These are phyloP conservation scores for Panaeolus papilionaceus DNA, from an alignment of 768 basidiomycete species.

Conservation along the genomic window DNA sequence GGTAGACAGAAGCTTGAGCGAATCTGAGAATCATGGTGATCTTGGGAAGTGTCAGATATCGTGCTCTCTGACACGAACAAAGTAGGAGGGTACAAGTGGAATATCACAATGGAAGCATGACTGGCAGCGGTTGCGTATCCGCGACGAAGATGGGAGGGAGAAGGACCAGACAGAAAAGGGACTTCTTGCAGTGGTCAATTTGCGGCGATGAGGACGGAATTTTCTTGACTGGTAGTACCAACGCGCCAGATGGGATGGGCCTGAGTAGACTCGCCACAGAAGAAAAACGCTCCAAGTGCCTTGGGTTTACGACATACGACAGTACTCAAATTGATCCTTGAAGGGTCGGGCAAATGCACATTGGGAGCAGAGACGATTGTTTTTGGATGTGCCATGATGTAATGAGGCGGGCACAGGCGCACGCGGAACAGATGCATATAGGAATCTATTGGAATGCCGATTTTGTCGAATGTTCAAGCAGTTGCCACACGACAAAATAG, in stretches of 20 bases:
- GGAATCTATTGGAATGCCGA: not conserved
- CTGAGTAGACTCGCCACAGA: no score
- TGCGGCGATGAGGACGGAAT: no score
- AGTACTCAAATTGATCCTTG: no score
- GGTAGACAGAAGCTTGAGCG: constrained; percentile 5
- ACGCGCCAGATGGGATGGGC: no score
- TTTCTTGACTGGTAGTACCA: no score
- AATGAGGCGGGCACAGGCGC: not conserved
- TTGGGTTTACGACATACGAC: no score
- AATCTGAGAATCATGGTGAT: constrained; percentile 13
- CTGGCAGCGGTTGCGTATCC: constrained; percentile 1
- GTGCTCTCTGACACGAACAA: not conserved
- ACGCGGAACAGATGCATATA: not conserved
- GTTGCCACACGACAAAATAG: not conserved
- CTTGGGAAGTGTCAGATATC: constrained; percentile 4
- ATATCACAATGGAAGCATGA: constrained; percentile 5
- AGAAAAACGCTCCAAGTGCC: no score
- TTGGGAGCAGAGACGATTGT: no score
- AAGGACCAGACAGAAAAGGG: not conserved
- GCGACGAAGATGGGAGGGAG: not conserved
- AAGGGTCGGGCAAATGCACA: no score
- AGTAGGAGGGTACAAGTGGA: not conserved
- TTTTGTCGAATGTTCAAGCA: not conserved
- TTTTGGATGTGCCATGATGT: no score
- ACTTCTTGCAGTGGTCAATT: no score